A percentile compares a stretch with the other conserved stretches of the same genome.
Conservation (phyloP, 2,329 filamentous ascomycete genomes). For the Akanthomyces lecanii region DNA sequence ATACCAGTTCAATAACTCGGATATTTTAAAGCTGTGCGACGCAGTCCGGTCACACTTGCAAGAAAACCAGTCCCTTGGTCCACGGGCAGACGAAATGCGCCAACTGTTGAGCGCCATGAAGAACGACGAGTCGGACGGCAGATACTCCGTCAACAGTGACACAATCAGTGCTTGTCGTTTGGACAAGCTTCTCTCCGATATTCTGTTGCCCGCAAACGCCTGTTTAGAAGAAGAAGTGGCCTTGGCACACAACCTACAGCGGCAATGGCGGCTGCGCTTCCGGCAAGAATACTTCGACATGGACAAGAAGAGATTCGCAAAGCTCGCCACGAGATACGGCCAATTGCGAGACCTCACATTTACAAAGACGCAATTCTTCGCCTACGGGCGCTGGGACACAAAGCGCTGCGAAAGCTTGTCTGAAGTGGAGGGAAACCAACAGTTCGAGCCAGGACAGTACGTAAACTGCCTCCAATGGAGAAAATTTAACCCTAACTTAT, state of each 20-base stretch:
- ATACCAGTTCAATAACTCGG: constrained; percentile 10
- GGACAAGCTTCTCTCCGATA: constrained; percentile 41
- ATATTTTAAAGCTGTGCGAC: constrained; percentile 40
- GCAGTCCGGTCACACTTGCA: constrained; percentile 35
- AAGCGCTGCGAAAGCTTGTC: constrained; percentile 32
- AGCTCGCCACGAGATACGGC: constrained; percentile 32
- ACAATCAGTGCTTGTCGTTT: constrained; percentile 37
- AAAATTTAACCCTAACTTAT: background rate
- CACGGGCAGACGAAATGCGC: constrained; percentile 33
- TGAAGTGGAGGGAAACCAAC: constrained; percentile 36
- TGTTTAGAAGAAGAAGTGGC: constrained; percentile 28
- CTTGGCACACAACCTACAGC: constrained; percentile 29
- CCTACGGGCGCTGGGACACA: constrained; percentile 35
- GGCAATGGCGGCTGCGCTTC: constrained; percentile 42
- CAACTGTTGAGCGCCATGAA: constrained; percentile 37
- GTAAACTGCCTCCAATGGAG: constrained; percentile 20
- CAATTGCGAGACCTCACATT: constrained; percentile 40
- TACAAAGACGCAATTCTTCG: constrained; percentile 27
- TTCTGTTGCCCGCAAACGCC: constrained; percentile 27
- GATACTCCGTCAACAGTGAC: constrained; percentile 34
- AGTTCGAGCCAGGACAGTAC: constrained; percentile 48
- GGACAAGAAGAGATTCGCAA: constrained; percentile 38
- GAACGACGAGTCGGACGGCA: constrained; percentile 34
- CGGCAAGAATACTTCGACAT: constrained; percentile 42
- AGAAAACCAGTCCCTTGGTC: constrained; percentile 29